A percentile compares a stretch with the other conserved stretches of the same genome.
These are phyloP conservation scores for Hysterangium stoloniferum DNA, from an alignment of 768 basidiomycete species.

Conservation along the genomic window DNA sequence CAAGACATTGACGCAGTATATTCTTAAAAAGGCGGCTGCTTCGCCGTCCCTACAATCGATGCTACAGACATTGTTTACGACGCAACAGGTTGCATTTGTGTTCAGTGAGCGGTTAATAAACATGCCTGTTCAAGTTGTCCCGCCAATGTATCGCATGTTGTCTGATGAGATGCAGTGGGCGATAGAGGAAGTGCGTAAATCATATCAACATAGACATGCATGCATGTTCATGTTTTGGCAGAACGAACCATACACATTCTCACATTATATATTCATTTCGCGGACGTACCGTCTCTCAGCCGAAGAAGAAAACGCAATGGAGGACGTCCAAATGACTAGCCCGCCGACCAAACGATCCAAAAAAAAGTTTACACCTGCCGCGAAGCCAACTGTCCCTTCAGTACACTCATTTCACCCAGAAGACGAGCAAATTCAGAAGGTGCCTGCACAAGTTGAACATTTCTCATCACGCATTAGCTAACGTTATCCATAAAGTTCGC, in stretches of 20 bases:
- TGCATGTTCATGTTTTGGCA: conserved; percentile 14
- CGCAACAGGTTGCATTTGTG: conserved; percentile 63
- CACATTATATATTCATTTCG: conserved; percentile 69
- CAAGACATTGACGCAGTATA: conserved; percentile 61
- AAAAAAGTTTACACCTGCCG: conserved; percentile 27
- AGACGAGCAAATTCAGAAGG: conserved; percentile 66
- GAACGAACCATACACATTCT: conserved; percentile 62
- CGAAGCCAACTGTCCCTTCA: too few relatives aligned
- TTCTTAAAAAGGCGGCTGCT: conserved; percentile 49
- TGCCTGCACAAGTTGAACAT: conserved; percentile 20
- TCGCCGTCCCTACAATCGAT: conserved; percentile 44
- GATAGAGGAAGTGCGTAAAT: conserved; percentile 46
- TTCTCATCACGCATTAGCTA: background rate
- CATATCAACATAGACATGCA: background rate
- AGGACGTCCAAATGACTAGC: conserved; percentile 34
- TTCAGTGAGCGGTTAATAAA: conserved; percentile 88
- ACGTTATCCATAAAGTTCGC: conserved; percentile 34
- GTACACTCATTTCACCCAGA: conserved; percentile 80
- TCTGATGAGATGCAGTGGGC: conserved; percentile 74
- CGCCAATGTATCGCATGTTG: conserved; percentile 90
- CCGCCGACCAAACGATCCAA: conserved; percentile 26
- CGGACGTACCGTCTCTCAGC: conserved; percentile 68
- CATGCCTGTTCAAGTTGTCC: conserved; percentile 90
- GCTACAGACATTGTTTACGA: conserved; percentile 47
- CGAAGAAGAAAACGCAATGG: conserved; percentile 56